phyloP scores from a whole-genome alignment of 2,329 filamentous ascomycete species.

The Paracorniculantispora psalliotae region DNA sequence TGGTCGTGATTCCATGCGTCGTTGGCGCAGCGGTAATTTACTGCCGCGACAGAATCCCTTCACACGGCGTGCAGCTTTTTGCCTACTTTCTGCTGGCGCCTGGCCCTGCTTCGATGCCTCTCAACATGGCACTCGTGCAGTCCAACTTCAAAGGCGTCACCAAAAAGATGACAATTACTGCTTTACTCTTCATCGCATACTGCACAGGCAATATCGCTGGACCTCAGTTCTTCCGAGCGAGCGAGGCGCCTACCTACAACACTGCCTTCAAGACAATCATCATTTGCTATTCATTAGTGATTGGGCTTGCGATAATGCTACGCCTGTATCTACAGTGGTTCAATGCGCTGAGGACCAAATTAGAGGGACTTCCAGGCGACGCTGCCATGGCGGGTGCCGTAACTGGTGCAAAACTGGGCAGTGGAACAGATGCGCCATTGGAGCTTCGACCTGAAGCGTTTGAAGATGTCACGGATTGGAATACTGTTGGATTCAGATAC shows the following conservation, averaged over 20 bases:
- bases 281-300: constrained; percentile 49
- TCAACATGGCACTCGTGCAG: constrained; percentile 51
- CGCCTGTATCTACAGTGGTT: constrained; percentile 43
- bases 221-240: constrained; percentile 48
- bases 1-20: constrained; percentile 46
- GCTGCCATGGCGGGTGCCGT: constrained; percentile 37
- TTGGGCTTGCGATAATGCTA: constrained; percentile 38
- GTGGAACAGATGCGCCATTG: constrained; percentile 23
- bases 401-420: constrained; percentile 29
- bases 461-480: constrained; percentile 57
- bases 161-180: constrained; percentile 57
- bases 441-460: constrained; percentile 42
- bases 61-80: constrained; percentile 44
- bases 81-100: constrained; percentile 54
- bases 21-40: constrained; percentile 51
- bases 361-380: constrained; percentile 42
- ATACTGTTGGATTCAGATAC: constrained; percentile 55
- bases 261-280: constrained; percentile 53
- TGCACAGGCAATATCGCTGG: constrained; percentile 53
- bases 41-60: constrained; percentile 33
- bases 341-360: constrained; percentile 37
- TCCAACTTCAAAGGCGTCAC: constrained; percentile 53
- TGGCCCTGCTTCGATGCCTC: constrained; percentile 49
- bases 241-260: constrained; percentile 46
- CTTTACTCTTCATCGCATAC: constrained; percentile 50